Conservation (phyloP, 2,329 filamentous ascomycete species). For the Allantophomopsis lycopodina region DNA sequence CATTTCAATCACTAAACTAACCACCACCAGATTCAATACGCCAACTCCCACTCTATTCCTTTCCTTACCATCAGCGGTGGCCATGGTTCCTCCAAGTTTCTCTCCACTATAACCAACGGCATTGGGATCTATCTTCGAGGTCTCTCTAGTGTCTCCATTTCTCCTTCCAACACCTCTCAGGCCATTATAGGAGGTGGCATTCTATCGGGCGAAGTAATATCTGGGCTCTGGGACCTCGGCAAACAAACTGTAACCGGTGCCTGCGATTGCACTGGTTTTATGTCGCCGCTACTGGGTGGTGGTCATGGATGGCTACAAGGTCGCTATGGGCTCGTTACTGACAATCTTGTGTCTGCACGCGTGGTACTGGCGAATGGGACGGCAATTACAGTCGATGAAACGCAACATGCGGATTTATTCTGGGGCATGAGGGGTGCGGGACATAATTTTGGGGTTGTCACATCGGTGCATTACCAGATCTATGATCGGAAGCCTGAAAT, state of each 20-base stretch:
- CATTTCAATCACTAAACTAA: background rate
- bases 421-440: conserved; percentile 21
- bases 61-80: conserved; percentile 38
- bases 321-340: conserved; percentile 33
- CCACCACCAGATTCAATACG: conserved; percentile 28
- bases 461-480: conserved; percentile 2
- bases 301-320: conserved; percentile 44
- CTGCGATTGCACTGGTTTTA: conserved; percentile 31
- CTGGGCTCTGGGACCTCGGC: conserved; percentile 12
- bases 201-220: conserved; percentile 14
- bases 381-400: conserved; percentile 25
- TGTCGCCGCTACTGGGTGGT: conserved; percentile 39
- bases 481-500: too few species aligned
- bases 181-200: conserved; percentile 19
- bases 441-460: conserved; percentile 30
- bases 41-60: conserved; percentile 28
- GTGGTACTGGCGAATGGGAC: conserved; percentile 32
- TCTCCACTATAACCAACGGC: conserved; percentile 5
- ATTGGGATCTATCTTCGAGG: conserved; percentile 5
- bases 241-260: conserved; percentile 24
- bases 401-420: conserved; percentile 29
- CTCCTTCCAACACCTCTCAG: conserved; percentile 12
- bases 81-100: conserved; percentile 26
- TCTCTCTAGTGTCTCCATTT: conserved; percentile 14
- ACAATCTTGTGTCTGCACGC: conserved; percentile 14